Percentiles rank a stretch among this genome's conserved stretches.
These are phyloP conservation scores for Monilinia polystroma DNA, from an alignment of 2,329 filamentous ascomycete species.

Conservation along the genomic window DNA sequence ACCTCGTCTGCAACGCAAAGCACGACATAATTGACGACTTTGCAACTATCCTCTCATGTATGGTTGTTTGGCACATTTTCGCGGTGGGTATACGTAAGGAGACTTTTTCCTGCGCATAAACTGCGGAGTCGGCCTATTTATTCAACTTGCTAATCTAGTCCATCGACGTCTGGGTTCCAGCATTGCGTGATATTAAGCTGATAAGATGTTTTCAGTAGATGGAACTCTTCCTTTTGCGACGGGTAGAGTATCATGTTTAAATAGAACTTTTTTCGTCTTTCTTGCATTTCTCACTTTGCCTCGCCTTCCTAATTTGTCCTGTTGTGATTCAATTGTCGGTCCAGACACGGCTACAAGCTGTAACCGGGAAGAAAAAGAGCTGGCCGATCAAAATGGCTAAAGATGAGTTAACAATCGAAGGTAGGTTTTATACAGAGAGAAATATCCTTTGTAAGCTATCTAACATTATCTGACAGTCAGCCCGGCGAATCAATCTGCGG, in stretches of 20 bases:
- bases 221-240: background rate
- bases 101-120: background rate
- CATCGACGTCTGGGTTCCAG: background rate
- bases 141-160: background rate
- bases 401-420: background rate
- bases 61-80: background rate
- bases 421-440: background rate
- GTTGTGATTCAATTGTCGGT: background rate
- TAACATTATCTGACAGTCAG: background rate
- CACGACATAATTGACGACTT: conserved; percentile 1
- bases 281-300: background rate
- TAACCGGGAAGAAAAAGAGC: background rate
- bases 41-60: background rate
- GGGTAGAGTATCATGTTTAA: background rate
- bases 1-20: background rate
- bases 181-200: background rate
- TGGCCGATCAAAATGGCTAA: background rate
- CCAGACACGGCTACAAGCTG: background rate
- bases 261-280: background rate
- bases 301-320: background rate
- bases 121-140: background rate
- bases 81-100: background rate
- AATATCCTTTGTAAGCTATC: background rate
- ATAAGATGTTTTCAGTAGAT: background rate
- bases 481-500: background rate